Evolutionary conservation across 2,329 filamentous ascomycete species (phyloP).

Genomic region (Cladorrhinum sp.): DNA sequence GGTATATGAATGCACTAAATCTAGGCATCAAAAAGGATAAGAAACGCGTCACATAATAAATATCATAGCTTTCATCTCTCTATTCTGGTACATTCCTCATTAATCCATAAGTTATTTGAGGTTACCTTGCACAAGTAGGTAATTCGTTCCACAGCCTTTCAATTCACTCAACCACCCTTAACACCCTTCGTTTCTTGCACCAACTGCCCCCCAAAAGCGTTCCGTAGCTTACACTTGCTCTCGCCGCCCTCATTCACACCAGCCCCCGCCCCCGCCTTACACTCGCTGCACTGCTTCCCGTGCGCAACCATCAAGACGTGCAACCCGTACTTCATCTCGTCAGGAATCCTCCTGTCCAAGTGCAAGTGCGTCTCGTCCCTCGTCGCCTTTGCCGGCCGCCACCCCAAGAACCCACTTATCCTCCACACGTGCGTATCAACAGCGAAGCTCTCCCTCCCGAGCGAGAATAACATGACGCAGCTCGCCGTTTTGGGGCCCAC

Average conservation of each 20-base stretch:
- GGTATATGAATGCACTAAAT: no score
- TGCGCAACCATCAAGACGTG: conserved; percentile 50
- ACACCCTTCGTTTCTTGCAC: no score
- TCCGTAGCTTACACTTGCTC: conserved; percentile 41
- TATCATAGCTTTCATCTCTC: no score
- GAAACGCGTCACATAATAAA: no score
- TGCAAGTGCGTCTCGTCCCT: conserved; percentile 50
- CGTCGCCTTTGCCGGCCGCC: conserved; percentile 41
- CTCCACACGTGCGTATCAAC: conserved; percentile 54
- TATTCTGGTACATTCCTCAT: no score
- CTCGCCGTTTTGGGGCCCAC: conserved; percentile 55
- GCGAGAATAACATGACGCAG: conserved; percentile 52
- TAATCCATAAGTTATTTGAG: no score
- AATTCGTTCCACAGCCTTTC: no score
- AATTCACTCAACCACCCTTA: no score
- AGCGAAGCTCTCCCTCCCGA: conserved; percentile 46
- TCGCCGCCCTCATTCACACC: conserved; percentile 32
- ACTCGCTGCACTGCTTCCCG: conserved; percentile 45
- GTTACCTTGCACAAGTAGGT: no score
- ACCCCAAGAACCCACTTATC: conserved; percentile 47
- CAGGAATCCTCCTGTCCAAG: conserved; percentile 46
- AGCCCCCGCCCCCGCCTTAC: conserved; percentile 40
- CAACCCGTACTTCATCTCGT: conserved; percentile 48
- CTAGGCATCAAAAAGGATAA: no score
- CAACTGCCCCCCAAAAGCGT: conserved; percentile 36